Percentiles rank a stretch among this genome's conserved stretches.
Conservation (phyloP, 2,329 filamentous ascomycete species). For the Ceratocystis smalleyi region DNA sequence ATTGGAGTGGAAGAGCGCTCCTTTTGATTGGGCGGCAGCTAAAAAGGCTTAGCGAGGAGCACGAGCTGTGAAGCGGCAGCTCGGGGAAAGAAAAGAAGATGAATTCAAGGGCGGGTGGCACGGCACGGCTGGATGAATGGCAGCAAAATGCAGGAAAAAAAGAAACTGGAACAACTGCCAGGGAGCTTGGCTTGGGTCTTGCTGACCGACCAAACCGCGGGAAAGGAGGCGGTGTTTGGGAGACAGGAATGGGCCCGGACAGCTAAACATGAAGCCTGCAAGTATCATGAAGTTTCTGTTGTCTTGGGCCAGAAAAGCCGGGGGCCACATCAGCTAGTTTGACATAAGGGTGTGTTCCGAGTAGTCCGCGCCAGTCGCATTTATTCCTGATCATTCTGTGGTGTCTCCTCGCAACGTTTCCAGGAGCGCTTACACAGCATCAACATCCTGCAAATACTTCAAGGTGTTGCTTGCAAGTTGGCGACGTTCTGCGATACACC, state of each 20-base stretch:
- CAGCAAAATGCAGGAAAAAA: no score
- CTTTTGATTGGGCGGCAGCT: background rate
- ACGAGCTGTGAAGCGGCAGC: background rate
- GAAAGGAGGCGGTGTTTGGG: no score
- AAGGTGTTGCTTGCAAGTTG: background rate
- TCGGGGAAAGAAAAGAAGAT: no score
- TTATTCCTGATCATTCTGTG: no score
- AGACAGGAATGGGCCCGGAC: no score
- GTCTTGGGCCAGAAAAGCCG: background rate
- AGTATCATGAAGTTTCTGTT: background rate
- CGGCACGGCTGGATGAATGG: background rate
- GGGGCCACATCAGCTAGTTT: background rate
- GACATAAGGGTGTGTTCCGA: no score
- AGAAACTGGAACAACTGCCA: no score
- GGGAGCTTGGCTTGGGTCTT: no score
- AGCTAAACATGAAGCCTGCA: background rate
- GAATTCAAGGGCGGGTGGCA: background rate
- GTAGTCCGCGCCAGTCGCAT: no score
- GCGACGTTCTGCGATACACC: no score
- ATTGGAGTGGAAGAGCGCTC: background rate
- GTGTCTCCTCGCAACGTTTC: background rate
- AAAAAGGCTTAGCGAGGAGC: background rate
- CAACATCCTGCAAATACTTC: background rate
- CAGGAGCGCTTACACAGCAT: background rate
- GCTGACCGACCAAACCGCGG: no score